phyloP scores from a whole-genome alignment of 2,329 filamentous ascomycete genomes.

The Pleochaeta shiraiana region DNA sequence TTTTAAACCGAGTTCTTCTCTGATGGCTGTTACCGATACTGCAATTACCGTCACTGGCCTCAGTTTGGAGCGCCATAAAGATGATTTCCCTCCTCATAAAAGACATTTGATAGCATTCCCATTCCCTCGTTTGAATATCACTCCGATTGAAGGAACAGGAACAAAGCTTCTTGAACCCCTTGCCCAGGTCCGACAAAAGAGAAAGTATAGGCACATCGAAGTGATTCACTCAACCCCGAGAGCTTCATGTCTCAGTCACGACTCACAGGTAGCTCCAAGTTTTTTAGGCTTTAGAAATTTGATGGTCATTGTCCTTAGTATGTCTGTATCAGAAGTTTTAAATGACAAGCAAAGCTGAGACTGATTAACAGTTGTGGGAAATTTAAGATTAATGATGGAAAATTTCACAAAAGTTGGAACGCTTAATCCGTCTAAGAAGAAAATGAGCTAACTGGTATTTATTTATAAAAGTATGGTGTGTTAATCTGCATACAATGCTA shows the following conservation, averaged over 20 bases:
- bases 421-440: neutral
- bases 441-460: constrained; percentile 7
- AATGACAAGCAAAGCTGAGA: neutral
- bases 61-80: constrained; percentile 8
- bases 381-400: constrained; percentile 84
- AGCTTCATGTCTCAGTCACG: constrained; percentile 70
- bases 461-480: constrained; percentile 48
- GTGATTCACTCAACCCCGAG: constrained; percentile 55
- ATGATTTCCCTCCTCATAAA: constrained; percentile 10
- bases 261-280: constrained; percentile 51
- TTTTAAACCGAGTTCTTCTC: too few species aligned
- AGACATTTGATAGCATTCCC: constrained; percentile 8
- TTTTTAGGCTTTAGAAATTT: constrained; percentile 91
- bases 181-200: constrained; percentile 20
- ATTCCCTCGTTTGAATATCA: constrained; percentile 9
- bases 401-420: constrained; percentile 68
- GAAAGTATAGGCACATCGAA: constrained; percentile 79
- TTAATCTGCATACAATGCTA: constrained; percentile 82
- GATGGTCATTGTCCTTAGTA: constrained; percentile 83
- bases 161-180: constrained; percentile 12
- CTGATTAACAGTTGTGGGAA: constrained; percentile 51
- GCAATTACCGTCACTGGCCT: constrained; percentile 12
- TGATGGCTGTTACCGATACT: constrained; percentile 11
- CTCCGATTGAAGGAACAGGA: constrained; percentile 9
- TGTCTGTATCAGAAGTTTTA: constrained; percentile 11